Evolutionary conservation across 2,329 filamentous ascomycete genomes (phyloP).

Genomic region (Proliferodiscus dingleyae): DNA sequence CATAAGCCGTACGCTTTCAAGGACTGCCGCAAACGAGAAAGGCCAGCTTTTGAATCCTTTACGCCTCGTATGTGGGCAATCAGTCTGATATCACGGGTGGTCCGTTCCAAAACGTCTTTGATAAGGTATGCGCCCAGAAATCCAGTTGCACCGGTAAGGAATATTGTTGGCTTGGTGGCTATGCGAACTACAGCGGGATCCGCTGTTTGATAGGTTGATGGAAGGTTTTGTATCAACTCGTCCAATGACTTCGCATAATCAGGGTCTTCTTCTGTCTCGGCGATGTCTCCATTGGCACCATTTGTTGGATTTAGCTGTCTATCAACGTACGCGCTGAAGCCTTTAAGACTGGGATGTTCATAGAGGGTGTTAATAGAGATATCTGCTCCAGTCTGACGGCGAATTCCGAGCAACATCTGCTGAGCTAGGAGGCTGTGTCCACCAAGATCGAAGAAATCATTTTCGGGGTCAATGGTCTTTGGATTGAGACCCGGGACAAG

Average conservation of each 20-base stretch:
- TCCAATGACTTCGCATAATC: constrained; percentile 34
- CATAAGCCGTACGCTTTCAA: constrained; percentile 77
- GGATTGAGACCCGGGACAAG: not conserved
- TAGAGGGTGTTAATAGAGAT: constrained; percentile 69
- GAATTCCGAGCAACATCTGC: constrained; percentile 69
- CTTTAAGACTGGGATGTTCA: constrained; percentile 55
- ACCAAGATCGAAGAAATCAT: constrained; percentile 72
- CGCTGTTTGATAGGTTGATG: constrained; percentile 35
- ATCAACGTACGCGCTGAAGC: constrained; percentile 49
- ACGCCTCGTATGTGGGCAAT: constrained; percentile 73
- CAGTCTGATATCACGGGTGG: constrained; percentile 51
- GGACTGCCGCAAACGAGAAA: constrained; percentile 61
- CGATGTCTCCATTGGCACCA: constrained; percentile 32
- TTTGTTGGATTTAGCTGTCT: constrained; percentile 29
- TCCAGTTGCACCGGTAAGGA: constrained; percentile 85
- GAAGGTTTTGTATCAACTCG: constrained; percentile 33
- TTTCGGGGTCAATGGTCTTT: constrained; percentile 59
- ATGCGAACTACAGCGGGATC: constrained; percentile 24
- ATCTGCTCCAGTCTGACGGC: constrained; percentile 55
- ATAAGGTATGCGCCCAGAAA: constrained; percentile 82
- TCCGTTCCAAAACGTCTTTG: constrained; percentile 64
- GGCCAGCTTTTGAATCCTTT: constrained; percentile 47
- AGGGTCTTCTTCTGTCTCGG: constrained; percentile 44
- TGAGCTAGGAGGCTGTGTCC: constrained; percentile 79
- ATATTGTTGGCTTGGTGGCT: constrained; percentile 50